These are phyloP conservation scores for Cladosporium sp. DNA, from an alignment of 2,329 filamentous ascomycete genomes.

Conservation along the genomic window DNA sequence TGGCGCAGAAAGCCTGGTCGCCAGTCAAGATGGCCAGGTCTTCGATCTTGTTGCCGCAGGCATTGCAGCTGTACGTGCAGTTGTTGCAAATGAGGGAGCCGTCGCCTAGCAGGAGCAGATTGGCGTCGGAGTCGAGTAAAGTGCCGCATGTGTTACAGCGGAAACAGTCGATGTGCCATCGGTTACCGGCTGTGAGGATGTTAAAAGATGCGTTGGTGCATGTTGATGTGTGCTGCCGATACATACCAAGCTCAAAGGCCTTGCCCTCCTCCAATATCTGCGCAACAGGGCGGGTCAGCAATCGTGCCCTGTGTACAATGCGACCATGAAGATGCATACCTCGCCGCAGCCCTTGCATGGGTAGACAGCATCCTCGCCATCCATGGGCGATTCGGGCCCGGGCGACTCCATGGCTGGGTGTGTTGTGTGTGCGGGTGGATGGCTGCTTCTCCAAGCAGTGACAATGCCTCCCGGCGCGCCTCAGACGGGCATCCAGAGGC, in stretches of 20 bases:
- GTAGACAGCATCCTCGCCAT: slow-evolving; percentile 76
- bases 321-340: slow-evolving; percentile 50
- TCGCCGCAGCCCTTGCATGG: slow-evolving; percentile 93
- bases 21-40: slow-evolving; percentile 96
- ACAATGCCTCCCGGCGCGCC: slow-evolving; percentile 15
- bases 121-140: slow-evolving; percentile 95
- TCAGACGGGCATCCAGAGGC: slow-evolving; percentile 14
- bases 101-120: slow-evolving; percentile 93
- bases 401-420: slow-evolving; percentile 50
- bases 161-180: slow-evolving; percentile 99
- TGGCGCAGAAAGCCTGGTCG: slow-evolving; percentile 96
- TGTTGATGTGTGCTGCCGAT: slow-evolving; percentile 16
- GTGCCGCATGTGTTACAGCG: slow-evolving; percentile 94
- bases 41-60: slow-evolving; percentile 96
- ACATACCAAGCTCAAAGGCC: slow-evolving; percentile 90
- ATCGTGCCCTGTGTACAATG: slow-evolving; percentile 13
- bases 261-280: slow-evolving; percentile 98
- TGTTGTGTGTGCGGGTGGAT: slow-evolving; percentile 1
- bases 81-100: slow-evolving; percentile 99
- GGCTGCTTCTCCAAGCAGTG: slow-evolving; percentile 5
- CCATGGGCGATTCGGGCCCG: slow-evolving; percentile 65
- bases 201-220: slow-evolving; percentile 29
- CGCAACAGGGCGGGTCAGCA: slow-evolving; percentile 19
- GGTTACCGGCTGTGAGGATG: slow-evolving; percentile 72
- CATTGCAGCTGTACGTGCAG: slow-evolving; percentile 98